Evolutionary conservation across 2,329 filamentous ascomycete species (phyloP).

Genomic region (Cladosporium sp.): DNA sequence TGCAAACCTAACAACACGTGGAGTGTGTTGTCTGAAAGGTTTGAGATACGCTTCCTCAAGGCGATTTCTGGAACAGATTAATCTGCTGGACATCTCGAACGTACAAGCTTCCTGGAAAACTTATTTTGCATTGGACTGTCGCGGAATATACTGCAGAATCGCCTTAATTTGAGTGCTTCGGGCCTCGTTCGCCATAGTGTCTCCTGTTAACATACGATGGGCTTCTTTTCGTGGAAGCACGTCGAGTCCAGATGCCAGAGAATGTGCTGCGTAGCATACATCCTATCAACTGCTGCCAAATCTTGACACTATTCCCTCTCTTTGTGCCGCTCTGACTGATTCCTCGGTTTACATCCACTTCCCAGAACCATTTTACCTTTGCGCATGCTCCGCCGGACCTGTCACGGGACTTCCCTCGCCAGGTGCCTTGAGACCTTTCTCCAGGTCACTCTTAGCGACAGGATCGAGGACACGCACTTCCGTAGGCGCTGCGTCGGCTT

Average conservation of each 20-base stretch:
- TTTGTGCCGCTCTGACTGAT: not conserved
- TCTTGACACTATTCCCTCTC: not conserved
- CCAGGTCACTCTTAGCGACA: constrained; percentile 19
- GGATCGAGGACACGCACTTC: constrained; percentile 8
- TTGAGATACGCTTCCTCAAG: not conserved
- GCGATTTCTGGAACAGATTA: not conserved
- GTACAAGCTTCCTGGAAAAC: not conserved
- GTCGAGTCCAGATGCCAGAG: not conserved
- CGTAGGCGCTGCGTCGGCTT: not conserved
- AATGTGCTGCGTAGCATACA: not conserved
- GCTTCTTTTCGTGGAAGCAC: not conserved
- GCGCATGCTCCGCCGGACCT: not conserved
- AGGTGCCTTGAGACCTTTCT: constrained; percentile 10
- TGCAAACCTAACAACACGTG: not conserved
- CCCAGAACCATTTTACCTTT: not conserved
- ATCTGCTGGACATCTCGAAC: not conserved
- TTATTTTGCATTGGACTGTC: not conserved
- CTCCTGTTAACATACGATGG: not conserved
- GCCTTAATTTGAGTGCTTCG: not conserved
- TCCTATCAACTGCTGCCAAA: not conserved
- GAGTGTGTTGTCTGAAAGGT: not conserved
- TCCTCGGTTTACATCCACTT: not conserved
- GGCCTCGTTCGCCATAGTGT: not conserved
- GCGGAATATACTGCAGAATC: not conserved
- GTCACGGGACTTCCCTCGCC: not conserved